Evolutionary conservation across 2,329 filamentous ascomycete species (phyloP).

Genomic region (Incumbomyces delicatus): DNA sequence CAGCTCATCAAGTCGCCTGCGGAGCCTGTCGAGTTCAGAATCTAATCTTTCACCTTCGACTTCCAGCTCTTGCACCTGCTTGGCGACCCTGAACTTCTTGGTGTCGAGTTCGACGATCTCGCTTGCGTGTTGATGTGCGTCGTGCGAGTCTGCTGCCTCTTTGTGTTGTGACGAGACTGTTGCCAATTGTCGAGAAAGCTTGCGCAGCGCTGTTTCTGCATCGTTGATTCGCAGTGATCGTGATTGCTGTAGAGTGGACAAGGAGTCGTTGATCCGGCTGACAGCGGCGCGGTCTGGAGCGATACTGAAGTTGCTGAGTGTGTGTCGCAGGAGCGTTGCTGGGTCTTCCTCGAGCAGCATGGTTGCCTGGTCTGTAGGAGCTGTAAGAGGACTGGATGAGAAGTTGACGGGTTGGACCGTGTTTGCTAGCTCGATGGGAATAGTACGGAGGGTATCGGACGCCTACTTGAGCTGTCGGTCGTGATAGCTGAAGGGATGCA

Average conservation of each 20-base stretch:
- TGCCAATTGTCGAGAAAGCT: conserved; percentile 65
- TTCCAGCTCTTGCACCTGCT: conserved; percentile 77
- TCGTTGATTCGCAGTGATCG: conserved; percentile 68
- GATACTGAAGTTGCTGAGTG: conserved; percentile 91
- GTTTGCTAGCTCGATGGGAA: no score
- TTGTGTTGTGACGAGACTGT: conserved; percentile 66
- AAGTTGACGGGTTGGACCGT: no score
- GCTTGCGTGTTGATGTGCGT: conserved; percentile 67
- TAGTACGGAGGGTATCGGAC: no score
- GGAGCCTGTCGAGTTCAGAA: conserved; percentile 64
- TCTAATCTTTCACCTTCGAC: conserved; percentile 90
- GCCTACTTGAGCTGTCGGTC: no score
- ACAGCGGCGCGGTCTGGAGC: conserved; percentile 76
- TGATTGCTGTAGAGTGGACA: conserved; percentile 72
- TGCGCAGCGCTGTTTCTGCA: conserved; percentile 57
- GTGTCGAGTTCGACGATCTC: conserved; percentile 83
- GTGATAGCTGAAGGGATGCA: no score
- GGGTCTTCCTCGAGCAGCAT: conserved; percentile 96
- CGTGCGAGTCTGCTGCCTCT: conserved; percentile 62
- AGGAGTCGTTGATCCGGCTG: conserved; percentile 71
- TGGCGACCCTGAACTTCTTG: conserved; percentile 89
- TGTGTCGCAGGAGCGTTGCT: conserved; percentile 83
- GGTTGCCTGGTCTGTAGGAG: neutral
- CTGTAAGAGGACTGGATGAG: neutral
- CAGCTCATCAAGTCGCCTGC: conserved; percentile 65